Evolutionary conservation across 2,329 filamentous ascomycete genomes (phyloP), one percentile per base, ranked within the genome.

Genomic region (Remersonia thermophila): DNA sequence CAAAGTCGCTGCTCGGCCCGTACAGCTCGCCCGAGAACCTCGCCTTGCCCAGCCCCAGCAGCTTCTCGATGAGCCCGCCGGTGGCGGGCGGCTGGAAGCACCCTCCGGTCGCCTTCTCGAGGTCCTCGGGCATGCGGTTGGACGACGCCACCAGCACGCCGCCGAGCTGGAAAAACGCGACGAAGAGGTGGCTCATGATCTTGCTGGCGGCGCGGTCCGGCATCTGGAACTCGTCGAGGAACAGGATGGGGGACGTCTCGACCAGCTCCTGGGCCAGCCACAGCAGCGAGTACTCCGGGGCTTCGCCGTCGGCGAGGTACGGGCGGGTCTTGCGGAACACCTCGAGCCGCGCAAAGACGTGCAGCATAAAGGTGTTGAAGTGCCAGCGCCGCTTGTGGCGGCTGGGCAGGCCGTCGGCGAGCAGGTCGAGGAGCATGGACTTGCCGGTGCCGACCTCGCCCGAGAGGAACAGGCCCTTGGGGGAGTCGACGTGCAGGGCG

Each of bases 331-430:
- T 63, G 48, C 83, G 66, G 30, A 82, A 67, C 10, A 67, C 61
- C 48, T 89, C 83, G 1, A 91, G 63, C 34, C 77, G 76, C 1
- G 81, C 78, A 32, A 87, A 67, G 0, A 74, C 77, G 46, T 87
- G 77, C 7, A 89, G 63, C 80, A 91, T 91, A 49, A 91, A 91
- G 0, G 80, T 85, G 53, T 84, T 85, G 58, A 86, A 91, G 52
- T 89, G 83, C 76, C 80, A 86, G 41, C 82, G 65, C 47, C 70
- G 66, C 61, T 89, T 89, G 50, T 76, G 77, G 30, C 67, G 62
- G 12, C 75, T 85, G 1, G 83, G 83, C 3, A 91, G 59, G 34
- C 79, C 80, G 35, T 85, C 78, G 11, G 81, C 80, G n/a, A 91
- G 73, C 0, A 91, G 61, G 50, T 89, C 83, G 11, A 87, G 67